Evolutionary conservation across 2,329 filamentous ascomycete genomes (phyloP).

Genomic region (Fusarium verrucosum): DNA sequence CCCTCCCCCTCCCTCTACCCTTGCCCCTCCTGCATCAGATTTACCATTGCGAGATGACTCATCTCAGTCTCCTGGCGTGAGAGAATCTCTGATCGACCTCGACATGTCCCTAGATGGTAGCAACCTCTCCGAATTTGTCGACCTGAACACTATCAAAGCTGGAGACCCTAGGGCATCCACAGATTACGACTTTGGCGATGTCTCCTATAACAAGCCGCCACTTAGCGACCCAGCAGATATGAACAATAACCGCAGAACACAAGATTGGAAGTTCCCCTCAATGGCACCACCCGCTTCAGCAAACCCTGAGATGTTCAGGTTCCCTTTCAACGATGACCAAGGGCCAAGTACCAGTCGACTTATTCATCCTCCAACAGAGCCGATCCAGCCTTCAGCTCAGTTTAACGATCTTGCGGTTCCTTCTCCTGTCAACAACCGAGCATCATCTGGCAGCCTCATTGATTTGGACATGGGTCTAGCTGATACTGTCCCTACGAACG

Average conservation of each 20-base stretch:
- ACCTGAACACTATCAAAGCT: slow-evolving; percentile 69
- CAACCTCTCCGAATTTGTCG: slow-evolving; percentile 66
- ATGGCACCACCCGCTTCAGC: slow-evolving; percentile 62
- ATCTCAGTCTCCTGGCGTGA: slow-evolving; percentile 57
- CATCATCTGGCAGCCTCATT: slow-evolving; percentile 59
- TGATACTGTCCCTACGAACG: slow-evolving; percentile 56
- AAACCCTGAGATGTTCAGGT: slow-evolving; percentile 62
- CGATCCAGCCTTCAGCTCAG: slow-evolving; percentile 54
- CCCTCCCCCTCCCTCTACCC: slow-evolving; percentile 56
- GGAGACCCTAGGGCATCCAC: slow-evolving; percentile 57
- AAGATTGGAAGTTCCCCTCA: slow-evolving; percentile 68
- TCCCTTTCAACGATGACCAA: slow-evolving; percentile 55
- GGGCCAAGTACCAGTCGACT: slow-evolving; percentile 53
- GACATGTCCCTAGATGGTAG: slow-evolving; percentile 67
- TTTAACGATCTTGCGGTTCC: slow-evolving; percentile 55
- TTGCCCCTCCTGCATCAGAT: slow-evolving; percentile 55
- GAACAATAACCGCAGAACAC: slow-evolving; percentile 61
- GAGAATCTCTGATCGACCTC: slow-evolving; percentile 72
- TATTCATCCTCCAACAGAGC: slow-evolving; percentile 62
- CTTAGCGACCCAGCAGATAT: slow-evolving; percentile 67
- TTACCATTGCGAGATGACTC: slow-evolving; percentile 68
- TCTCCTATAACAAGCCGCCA: slow-evolving; percentile 58
- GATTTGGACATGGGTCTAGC: slow-evolving; percentile 65
- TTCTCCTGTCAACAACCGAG: slow-evolving; percentile 51
- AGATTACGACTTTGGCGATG: slow-evolving; percentile 60